phyloP scores from a whole-genome alignment of 805 yeast species.

The Myxozyma lipomycoides region DNA sequence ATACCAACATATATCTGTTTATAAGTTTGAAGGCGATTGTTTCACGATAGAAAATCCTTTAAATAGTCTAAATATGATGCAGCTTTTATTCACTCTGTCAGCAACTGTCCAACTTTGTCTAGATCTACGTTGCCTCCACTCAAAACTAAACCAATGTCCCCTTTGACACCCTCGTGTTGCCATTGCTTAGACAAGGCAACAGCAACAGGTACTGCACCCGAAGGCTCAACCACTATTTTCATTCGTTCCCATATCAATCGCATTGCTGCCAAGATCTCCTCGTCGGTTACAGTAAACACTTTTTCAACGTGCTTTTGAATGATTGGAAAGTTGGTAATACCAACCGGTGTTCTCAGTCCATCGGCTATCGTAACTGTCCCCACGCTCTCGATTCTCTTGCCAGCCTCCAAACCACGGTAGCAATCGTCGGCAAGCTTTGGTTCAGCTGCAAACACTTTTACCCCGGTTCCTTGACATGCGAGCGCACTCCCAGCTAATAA shows the following conservation, averaged over 20 bases:
- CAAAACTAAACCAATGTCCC: constrained; percentile 12
- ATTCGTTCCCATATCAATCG: constrained; percentile 28
- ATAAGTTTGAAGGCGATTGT: too few relatives aligned
- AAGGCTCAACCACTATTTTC: constrained; percentile 31
- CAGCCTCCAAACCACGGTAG: constrained; percentile 24
- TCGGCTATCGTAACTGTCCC: constrained; percentile 29
- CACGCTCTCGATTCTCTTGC: constrained; percentile 23
- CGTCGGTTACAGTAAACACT: constrained; percentile 28
- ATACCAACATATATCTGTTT: too few relatives aligned
- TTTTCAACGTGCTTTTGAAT: constrained; percentile 26
- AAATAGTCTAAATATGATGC: too few relatives aligned
- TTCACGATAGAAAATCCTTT: too few relatives aligned
- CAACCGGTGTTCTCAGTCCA: constrained; percentile 31
- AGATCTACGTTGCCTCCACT: constrained; percentile 19
- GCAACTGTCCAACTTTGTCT: constrained; percentile 8
- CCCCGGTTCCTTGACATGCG: constrained; percentile 26
- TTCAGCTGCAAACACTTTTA: constrained; percentile 29
- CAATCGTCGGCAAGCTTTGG: constrained; percentile 31
- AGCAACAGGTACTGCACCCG: constrained; percentile 28
- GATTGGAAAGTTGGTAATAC: constrained; percentile 26
- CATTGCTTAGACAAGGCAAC: constrained; percentile 22
- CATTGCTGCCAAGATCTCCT: constrained; percentile 25
- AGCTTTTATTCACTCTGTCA: too few relatives aligned
- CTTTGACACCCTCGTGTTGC: constrained; percentile 9
- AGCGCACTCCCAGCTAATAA: constrained; percentile 44